Evolutionary conservation across 768 basidiomycete genomes (phyloP).

Genomic region (Phylloporus sp.): DNA sequence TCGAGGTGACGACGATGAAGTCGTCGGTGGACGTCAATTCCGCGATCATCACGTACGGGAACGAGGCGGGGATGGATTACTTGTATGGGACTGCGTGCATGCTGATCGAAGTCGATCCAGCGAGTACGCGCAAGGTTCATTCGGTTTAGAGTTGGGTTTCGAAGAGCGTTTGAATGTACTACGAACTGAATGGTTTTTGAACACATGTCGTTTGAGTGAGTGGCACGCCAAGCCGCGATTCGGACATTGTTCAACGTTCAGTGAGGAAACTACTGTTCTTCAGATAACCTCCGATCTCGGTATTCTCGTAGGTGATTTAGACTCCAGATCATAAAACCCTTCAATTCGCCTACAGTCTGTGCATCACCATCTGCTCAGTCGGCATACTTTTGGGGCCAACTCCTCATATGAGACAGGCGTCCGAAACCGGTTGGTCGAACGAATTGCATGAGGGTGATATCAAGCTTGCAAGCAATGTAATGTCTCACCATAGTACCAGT

Average conservation of each 20-base stretch:
- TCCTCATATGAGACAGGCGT: background rate
- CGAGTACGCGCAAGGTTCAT: background rate
- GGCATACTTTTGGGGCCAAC: conserved; percentile 1
- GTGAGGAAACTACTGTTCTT: no score
- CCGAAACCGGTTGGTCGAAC: background rate
- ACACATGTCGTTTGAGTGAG: no score
- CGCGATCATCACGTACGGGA: background rate
- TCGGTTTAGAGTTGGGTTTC: no score
- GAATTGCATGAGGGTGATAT: no score
- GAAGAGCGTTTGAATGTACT: no score
- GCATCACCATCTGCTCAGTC: background rate
- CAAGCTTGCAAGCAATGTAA: no score
- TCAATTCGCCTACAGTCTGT: fast-evolving
- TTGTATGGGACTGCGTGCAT: conserved; percentile 10
- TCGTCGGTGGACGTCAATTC: background rate
- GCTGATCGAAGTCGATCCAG: background rate
- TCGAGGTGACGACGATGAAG: conserved; percentile 1
- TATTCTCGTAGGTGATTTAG: background rate
- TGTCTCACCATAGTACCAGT: no score
- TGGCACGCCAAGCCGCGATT: no score
- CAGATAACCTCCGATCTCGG: background rate
- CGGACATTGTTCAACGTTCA: no score
- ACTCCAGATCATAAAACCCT: background rate
- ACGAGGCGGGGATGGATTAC: background rate
- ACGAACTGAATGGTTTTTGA: background rate